Conservation (phyloP, 805 yeast genomes). For the Ogataea paraovalis region DNA sequence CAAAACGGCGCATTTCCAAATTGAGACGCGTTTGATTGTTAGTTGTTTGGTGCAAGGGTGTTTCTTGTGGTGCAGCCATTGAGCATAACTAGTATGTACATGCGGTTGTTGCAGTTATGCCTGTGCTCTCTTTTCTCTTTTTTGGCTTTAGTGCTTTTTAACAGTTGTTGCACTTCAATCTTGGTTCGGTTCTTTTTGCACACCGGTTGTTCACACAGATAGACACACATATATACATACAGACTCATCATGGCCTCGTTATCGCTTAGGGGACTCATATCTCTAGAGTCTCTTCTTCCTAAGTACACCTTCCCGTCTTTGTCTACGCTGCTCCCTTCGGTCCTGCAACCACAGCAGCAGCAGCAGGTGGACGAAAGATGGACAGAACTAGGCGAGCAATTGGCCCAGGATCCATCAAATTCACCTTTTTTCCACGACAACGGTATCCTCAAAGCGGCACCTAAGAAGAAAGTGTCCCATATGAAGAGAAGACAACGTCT, state of each 20-base stretch:
- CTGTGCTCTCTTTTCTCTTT: background rate
- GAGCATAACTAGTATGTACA: background rate
- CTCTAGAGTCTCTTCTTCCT: slow-evolving; percentile 11
- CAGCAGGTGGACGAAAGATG: slow-evolving; percentile 19
- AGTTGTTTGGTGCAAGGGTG: background rate
- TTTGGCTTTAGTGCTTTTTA: too few species aligned
- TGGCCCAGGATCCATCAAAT: slow-evolving; percentile 31
- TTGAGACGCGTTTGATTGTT: background rate
- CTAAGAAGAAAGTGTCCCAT: slow-evolving; percentile 90
- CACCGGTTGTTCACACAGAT: too few species aligned
- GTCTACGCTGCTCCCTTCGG: slow-evolving; percentile 16
- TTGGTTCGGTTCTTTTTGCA: too few species aligned
- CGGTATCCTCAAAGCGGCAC: slow-evolving; percentile 84
- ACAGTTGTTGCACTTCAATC: too few species aligned
- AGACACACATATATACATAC: background rate
- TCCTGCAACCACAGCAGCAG: slow-evolving; percentile 8
- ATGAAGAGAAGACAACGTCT: slow-evolving; percentile 80
- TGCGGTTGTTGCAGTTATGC: background rate
- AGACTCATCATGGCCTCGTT: slow-evolving; percentile 8
- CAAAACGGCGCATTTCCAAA: background rate
- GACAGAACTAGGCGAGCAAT: slow-evolving; percentile 36
- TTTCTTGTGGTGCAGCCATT: background rate
- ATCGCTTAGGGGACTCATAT: slow-evolving; percentile 9
- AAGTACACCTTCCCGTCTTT: slow-evolving; percentile 3
- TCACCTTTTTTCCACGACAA: slow-evolving; percentile 50